phyloP scores from a whole-genome alignment of 2,329 filamentous ascomycete species.

The Parascedosporium putredinis region DNA sequence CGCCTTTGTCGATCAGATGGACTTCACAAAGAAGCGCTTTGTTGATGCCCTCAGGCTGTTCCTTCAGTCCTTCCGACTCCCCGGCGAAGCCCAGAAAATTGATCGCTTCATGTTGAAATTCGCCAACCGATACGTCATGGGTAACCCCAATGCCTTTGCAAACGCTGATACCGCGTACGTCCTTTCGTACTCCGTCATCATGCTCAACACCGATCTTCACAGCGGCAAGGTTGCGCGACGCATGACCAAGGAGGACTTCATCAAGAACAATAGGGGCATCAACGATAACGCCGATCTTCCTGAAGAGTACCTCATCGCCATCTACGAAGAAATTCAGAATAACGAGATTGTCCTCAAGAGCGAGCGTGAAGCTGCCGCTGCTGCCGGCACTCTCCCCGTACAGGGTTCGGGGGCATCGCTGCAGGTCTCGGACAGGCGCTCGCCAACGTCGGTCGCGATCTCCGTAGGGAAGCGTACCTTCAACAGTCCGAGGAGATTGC shows the following conservation, averaged over 20 bases:
- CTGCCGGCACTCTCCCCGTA: constrained; percentile 51
- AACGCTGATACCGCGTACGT: constrained; percentile 98
- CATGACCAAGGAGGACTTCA: constrained; percentile 96
- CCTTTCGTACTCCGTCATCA: constrained; percentile 87
- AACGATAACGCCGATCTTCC: constrained; percentile 93
- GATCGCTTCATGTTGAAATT: constrained; percentile 99
- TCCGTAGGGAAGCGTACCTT: constrained; percentile 85
- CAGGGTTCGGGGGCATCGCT: constrained; percentile 60
- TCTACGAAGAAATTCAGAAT: constrained; percentile 82
- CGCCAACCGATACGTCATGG: constrained; percentile 86
- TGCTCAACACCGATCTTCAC: constrained; percentile 94
- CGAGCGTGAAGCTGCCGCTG: constrained; percentile 80
- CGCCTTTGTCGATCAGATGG: constrained; percentile 91
- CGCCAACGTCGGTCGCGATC: constrained; percentile 80
- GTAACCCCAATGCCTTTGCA: constrained; percentile 93
- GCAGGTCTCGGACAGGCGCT: constrained; percentile 81
- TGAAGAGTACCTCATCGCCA: constrained; percentile 77
- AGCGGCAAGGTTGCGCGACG: constrained; percentile 72
- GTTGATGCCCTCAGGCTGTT: constrained; percentile 88
- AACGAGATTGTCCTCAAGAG: constrained; percentile 95
- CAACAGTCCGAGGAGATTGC: constrained; percentile 93
- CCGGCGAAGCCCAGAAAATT: constrained; percentile 96
- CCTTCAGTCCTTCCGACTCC: constrained; percentile 85
- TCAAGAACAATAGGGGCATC: constrained; percentile 97
- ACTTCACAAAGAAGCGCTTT: constrained; percentile 83